These are phyloP conservation scores for Cytospora piceae DNA, from an alignment of 2,329 filamentous ascomycete genomes.

Conservation along the genomic window DNA sequence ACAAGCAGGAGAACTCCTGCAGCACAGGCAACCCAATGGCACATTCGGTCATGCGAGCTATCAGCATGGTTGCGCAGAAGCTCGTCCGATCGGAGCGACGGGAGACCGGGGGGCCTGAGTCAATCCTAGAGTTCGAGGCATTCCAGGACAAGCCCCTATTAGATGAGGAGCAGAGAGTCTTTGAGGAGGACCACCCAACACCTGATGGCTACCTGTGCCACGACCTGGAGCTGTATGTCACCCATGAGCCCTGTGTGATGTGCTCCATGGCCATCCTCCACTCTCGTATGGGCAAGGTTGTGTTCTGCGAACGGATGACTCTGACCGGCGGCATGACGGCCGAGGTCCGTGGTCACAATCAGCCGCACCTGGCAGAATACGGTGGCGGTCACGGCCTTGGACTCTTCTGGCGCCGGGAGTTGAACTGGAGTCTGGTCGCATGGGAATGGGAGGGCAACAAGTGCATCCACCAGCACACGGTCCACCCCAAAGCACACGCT, in stretches of 20 bases:
- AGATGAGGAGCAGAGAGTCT: conserved; percentile 66
- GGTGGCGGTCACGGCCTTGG: conserved; percentile 65
- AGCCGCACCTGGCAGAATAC: conserved; percentile 42
- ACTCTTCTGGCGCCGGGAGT: conserved; percentile 72
- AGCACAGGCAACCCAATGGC: conserved; percentile 73
- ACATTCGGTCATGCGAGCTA: conserved; percentile 76
- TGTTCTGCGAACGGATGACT: conserved; percentile 80
- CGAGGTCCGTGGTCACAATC: conserved; percentile 63
- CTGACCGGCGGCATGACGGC: conserved; percentile 82
- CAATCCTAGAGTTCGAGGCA: conserved; percentile 60
- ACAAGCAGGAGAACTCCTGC: conserved; percentile 52
- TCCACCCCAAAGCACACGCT: conserved; percentile 55
- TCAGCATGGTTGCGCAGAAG: conserved; percentile 79
- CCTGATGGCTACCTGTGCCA: conserved; percentile 91
- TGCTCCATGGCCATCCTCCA: conserved; percentile 97
- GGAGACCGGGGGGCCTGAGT: conserved; percentile 36
- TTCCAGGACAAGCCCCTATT: conserved; percentile 72
- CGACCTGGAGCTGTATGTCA: conserved; percentile 89
- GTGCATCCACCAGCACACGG: conserved; percentile 41
- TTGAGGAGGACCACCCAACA: conserved; percentile 65
- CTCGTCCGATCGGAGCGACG: conserved; percentile 60
- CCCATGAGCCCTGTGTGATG: conserved; percentile 94
- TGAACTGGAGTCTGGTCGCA: conserved; percentile 84
- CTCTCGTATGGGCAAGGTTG: conserved; percentile 84
- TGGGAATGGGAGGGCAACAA: conserved; percentile 71